Percentiles rank a stretch among this genome's conserved stretches.
These are phyloP conservation scores for Agrocybe chaxingu DNA, from an alignment of 768 basidiomycete genomes.

Conservation along the genomic window DNA sequence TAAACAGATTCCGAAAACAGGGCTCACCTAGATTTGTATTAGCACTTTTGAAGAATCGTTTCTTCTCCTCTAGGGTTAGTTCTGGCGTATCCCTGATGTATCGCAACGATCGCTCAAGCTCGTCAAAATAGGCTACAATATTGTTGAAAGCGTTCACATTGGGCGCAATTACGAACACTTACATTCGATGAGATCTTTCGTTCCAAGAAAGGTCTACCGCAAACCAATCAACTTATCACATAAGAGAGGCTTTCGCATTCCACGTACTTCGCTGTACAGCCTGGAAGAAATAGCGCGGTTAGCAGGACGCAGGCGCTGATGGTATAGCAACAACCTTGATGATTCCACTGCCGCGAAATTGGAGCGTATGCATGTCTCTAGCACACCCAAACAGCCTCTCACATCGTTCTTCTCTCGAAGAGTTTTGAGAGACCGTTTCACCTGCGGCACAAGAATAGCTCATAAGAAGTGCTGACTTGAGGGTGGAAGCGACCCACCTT, in stretches of 20 bases:
- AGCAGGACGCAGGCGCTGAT: not conserved
- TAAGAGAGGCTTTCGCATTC: conserved; percentile 1
- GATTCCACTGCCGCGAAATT: conserved; percentile 96
- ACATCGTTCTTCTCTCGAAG: conserved; percentile 78
- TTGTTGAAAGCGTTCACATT: conserved; percentile 1
- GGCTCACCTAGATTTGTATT: conserved; percentile 78
- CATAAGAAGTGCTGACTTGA: not conserved
- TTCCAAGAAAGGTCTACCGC: conserved; percentile 82
- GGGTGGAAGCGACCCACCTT: conserved; percentile 41
- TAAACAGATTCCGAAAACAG: not conserved
- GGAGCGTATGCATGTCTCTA: conserved; percentile 85
- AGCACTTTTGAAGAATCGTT: conserved; percentile 83
- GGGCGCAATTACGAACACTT: conserved; percentile 13
- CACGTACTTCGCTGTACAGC: conserved; percentile 88
- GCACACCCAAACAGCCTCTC: conserved; percentile 81
- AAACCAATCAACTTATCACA: conserved; percentile 3
- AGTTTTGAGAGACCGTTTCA: conserved; percentile 67
- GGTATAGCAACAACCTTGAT: conserved; percentile 43
- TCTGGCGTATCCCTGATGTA: conserved; percentile 74
- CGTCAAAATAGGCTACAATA: conserved; percentile 69
- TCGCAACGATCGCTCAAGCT: conserved; percentile 72
- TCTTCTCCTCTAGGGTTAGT: conserved; percentile 84
- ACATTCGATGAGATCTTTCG: conserved; percentile 89
- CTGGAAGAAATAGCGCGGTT: conserved; percentile 32
- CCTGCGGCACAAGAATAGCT: conserved; percentile 34